Percentiles rank a stretch among this genome's conserved stretches.
Evolutionary conservation across 2,329 filamentous ascomycete genomes (phyloP).

Genomic region (Arthrobotrys conoides): DNA sequence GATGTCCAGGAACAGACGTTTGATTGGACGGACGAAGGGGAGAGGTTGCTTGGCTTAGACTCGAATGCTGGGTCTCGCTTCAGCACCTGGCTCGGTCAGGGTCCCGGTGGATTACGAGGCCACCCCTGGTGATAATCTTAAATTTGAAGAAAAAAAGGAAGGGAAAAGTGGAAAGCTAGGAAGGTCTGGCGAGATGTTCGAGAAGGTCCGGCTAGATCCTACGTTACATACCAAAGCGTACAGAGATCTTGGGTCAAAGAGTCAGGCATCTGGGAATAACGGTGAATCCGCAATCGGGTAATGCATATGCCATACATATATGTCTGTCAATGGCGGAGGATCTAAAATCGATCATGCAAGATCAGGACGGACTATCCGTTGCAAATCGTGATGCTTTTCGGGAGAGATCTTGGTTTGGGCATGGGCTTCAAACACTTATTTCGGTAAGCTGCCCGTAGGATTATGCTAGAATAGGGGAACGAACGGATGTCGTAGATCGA

Average conservation of each 20-base stretch:
- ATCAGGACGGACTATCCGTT: conserved; percentile 20
- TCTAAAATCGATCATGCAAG: conserved; percentile 31
- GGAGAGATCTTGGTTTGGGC: conserved; percentile 43
- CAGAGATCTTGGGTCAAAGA: background rate
- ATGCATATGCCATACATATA: conserved; percentile 2
- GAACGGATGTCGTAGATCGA: conserved; percentile 12
- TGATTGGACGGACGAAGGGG: conserved; percentile 49
- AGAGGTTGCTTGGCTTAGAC: conserved; percentile 22
- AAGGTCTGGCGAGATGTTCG: conserved; percentile 16
- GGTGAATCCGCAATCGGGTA: conserved; percentile 14
- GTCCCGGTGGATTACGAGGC: conserved; percentile 42
- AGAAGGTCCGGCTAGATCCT: conserved; percentile 11
- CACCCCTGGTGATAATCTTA: conserved; percentile 32
- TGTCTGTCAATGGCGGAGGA: background rate
- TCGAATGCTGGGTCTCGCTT: conserved; percentile 46
- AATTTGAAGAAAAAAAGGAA: conserved; percentile 34
- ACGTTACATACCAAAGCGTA: background rate
- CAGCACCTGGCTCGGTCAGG: conserved; percentile 48
- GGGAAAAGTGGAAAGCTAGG: conserved; percentile 33
- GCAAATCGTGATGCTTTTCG: conserved; percentile 40
- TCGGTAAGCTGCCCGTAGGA: conserved; percentile 28
- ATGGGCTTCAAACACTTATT: conserved; percentile 58
- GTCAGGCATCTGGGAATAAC: conserved; percentile 10
- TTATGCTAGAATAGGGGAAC: conserved; percentile 28
- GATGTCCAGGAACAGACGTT: conserved; percentile 51